Evolutionary conservation across 768 basidiomycete species (phyloP).

Genomic region (Leccinum barrowsii): DNA sequence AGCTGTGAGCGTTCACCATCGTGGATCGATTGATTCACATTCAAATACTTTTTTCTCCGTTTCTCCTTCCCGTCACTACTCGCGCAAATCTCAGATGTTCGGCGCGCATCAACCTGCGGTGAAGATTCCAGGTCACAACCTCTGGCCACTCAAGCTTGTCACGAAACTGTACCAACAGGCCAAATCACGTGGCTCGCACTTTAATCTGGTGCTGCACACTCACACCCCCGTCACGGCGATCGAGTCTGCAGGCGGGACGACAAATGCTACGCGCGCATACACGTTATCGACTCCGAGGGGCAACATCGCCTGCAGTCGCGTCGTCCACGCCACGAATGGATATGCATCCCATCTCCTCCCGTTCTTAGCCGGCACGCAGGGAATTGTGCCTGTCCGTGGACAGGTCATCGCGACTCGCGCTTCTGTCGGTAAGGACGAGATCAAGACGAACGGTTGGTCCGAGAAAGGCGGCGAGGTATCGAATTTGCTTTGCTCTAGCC

Average conservation of each 20-base stretch:
- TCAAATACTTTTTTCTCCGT: background rate
- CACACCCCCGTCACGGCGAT: constrained; percentile 64
- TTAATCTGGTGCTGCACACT: constrained; percentile 62
- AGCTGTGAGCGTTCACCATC: constrained; percentile 34
- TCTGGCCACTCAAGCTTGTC: constrained; percentile 83
- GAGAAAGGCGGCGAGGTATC: constrained; percentile 33
- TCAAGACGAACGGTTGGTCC: constrained; percentile 46
- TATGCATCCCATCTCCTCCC: constrained; percentile 80
- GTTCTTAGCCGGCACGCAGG: constrained; percentile 46
- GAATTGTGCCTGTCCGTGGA: constrained; percentile 70
- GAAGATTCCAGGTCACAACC: constrained; percentile 53
- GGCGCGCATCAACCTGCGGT: constrained; percentile 50
- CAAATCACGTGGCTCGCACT: constrained; percentile 19
- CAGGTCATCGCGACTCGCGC: constrained; percentile 57
- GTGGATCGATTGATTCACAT: background rate
- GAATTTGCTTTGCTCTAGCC: background rate
- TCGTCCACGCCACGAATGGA: constrained; percentile 86
- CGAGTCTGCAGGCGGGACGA: background rate
- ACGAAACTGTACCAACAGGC: constrained; percentile 56
- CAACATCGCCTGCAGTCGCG: constrained; percentile 49
- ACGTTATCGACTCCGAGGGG: constrained; percentile 60
- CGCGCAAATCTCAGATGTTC: constrained; percentile 17
- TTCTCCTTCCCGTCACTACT: background rate
- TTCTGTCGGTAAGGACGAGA: constrained; percentile 33
- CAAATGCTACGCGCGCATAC: constrained; percentile 3